Base-by-base conservation (phyloP, 2,329 filamentous ascomycete species). In the Botryotinia convoluta region DNA sequence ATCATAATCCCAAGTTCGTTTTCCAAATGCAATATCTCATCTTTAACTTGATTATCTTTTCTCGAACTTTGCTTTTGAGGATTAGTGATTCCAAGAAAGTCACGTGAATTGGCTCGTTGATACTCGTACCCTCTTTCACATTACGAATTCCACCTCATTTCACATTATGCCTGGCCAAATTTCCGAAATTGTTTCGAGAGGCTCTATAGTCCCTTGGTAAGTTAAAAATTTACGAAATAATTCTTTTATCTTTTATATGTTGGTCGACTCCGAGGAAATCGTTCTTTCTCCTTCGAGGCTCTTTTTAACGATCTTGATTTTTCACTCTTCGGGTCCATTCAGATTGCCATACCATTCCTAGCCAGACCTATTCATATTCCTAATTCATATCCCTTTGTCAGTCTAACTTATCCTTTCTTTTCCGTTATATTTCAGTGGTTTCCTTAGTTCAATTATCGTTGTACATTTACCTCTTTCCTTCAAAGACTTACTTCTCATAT, bases 341-440 rank as follows among this genome's bases (percentile, higher is more conserved):
- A 26, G 4, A n/a, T 6, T 51, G 0, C 4, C 10, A n/a, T n/a
- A 51, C 26, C 1, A 3, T 51, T n/a, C 10, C 4, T 3, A n/a
- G 10, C 4, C 22, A 10, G 1, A 3, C 22, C 10, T 10, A 3
- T n/a, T 51, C 20, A 51, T 29, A 18, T 29, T 18, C 0, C 0
- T 1, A 29, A 12, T 54, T 54, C 51, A 54, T 3, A 29, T 29
- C 6, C 3, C n/a, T 54, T n/a, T 29, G 14, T 54, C 14, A 16
- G 3, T 16, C 14, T 16, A 3, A 4, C 16, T 29, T 29, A 54
- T 29, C 12, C 22, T 22, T 39, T 39, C 1, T 18, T 39, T 32
- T 7, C 12, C 6, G 0, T 39, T n/a, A 9, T 10, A 4, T 9
- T 3, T 39, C 16, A 18, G 14, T 35, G 3, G 8, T 18, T 39